Conservation (phyloP, 768 basidiomycete genomes). For the Pholiota molesta region DNA sequence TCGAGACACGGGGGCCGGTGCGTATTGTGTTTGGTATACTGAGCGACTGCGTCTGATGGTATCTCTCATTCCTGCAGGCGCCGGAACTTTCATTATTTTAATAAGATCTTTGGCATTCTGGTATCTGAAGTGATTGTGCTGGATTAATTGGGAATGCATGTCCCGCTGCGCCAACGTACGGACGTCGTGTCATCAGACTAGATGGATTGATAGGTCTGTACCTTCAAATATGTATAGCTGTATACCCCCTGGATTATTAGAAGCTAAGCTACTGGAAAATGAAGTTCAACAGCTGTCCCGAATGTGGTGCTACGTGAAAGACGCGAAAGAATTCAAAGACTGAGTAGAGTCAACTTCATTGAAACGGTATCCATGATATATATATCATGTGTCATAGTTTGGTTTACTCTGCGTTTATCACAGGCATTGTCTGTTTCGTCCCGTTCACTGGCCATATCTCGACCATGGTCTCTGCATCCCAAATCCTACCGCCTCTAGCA, state of each 20-base stretch:
- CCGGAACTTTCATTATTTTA: conserved; percentile 46
- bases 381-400: not conserved
- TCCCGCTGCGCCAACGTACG: too few relatives aligned
- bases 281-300: too few relatives aligned
- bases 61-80: conserved; percentile 30
- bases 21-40: conserved; percentile 28
- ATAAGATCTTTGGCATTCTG: too few relatives aligned
- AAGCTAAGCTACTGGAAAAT: too few relatives aligned
- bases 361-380: not conserved
- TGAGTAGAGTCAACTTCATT: not conserved
- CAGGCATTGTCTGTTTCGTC: conserved; percentile 55
- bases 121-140: too few relatives aligned
- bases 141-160: too few relatives aligned
- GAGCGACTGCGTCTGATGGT: not conserved
- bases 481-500: conserved; percentile 68
- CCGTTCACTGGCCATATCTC: conserved; percentile 75
- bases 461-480: conserved; percentile 67
- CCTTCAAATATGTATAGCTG: too few relatives aligned
- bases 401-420: conserved; percentile 52
- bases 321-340: not conserved
- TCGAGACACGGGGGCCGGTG: conserved; percentile 79
- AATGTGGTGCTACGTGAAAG: too few relatives aligned
- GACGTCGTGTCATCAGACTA: too few relatives aligned
- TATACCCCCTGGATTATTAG: too few relatives aligned
- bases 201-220: too few relatives aligned